Conservation (phyloP, 2,329 filamentous ascomycete species). For the Cephalotrichum gorgonifer region DNA sequence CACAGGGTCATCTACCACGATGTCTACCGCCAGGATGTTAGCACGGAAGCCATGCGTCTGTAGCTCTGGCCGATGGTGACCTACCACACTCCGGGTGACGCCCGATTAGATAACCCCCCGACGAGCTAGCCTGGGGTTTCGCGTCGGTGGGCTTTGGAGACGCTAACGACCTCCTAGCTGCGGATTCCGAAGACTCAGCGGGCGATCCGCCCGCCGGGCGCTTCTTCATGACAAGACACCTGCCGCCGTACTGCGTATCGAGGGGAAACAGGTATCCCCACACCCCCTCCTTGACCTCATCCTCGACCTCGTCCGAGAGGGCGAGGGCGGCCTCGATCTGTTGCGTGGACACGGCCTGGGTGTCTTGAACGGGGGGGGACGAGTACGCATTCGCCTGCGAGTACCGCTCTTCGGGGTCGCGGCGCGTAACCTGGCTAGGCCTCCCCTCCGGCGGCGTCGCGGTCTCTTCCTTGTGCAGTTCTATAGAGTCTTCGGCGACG, state of each 20-base stretch:
- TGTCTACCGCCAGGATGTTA: slow-evolving; percentile 32
- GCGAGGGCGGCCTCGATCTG: slow-evolving; percentile 61
- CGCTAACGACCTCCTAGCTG: not conserved
- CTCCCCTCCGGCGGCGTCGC: slow-evolving; percentile 56
- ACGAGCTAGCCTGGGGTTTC: slow-evolving; percentile 39
- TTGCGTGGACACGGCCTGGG: slow-evolving; percentile 54
- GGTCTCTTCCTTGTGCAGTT: slow-evolving; percentile 55
- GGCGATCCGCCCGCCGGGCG: slow-evolving; percentile 53
- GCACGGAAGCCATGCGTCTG: not conserved
- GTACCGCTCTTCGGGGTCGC: slow-evolving; percentile 36
- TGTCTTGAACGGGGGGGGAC: slow-evolving; percentile 52
- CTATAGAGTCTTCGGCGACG: slow-evolving; percentile 45
- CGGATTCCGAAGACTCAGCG: not conserved
- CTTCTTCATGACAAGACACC: slow-evolving; percentile 62
- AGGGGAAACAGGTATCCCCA: slow-evolving; percentile 93
- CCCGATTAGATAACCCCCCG: slow-evolving; percentile 83
- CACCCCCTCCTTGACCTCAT: slow-evolving; percentile 74
- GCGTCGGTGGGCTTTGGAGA: not conserved
- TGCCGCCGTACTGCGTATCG: slow-evolving; percentile 56
- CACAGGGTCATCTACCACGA: slow-evolving; percentile 63
- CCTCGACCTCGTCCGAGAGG: slow-evolving; percentile 64
- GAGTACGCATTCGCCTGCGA: slow-evolving; percentile 35
- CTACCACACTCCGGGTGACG: slow-evolving; percentile 87
- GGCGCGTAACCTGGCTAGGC: slow-evolving; percentile 42
- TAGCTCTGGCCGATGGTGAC: slow-evolving; percentile 16